Base-by-base conservation (phyloP, 192 early-diverging fungal genomes). In the Coemansia sp. region DNA sequence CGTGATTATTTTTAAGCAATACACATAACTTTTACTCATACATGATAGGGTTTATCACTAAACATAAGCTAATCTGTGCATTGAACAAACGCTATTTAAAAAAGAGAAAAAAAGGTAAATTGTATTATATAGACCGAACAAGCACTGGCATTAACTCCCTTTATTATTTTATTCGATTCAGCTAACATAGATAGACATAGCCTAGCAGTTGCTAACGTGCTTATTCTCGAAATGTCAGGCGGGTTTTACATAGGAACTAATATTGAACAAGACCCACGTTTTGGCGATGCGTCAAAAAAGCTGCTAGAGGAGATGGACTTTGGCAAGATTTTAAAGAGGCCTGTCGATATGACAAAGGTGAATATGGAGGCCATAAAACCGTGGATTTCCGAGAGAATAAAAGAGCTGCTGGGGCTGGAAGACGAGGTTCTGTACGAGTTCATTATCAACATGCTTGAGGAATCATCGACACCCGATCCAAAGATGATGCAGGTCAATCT, bases 371-470 rank as follows among this genome's bases (percentile, higher is more conserved):
- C 93, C 5, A 89, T 99, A 17, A 90, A 89, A 73, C 93, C 90
- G 2, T 99, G 97, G 97, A 90, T 99, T 49, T 80, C 87, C 0
- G 78, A 78, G 61, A 86, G 86, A 68, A 79, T 97, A 17, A 85
- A 80, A 48, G 83, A 91, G 37, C 68, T 94, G 7, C 85, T 99
- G 38, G 94, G 94, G 3, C 85, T 95, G 37, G 97, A 99, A 56
- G 97, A 99, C 72, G 97, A 99, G 64, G 88, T 99, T 19, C 84
- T 97, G 5, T 86, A 94, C 58, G 92, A 95, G 46, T 95, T 90
- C 74, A 84, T 97, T 4, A 88, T 91, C 64, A 88, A 89, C 38
- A 85, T 95, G 77, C 84, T 99, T 40, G 91, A 97, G 65, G 88
- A 88, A 25, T 67, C 65, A 14, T 58, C 91, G 86, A 85, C 78